Conservation (phyloP, 495 filamentous ascomycete genomes). For the Haplographium delicatum region DNA sequence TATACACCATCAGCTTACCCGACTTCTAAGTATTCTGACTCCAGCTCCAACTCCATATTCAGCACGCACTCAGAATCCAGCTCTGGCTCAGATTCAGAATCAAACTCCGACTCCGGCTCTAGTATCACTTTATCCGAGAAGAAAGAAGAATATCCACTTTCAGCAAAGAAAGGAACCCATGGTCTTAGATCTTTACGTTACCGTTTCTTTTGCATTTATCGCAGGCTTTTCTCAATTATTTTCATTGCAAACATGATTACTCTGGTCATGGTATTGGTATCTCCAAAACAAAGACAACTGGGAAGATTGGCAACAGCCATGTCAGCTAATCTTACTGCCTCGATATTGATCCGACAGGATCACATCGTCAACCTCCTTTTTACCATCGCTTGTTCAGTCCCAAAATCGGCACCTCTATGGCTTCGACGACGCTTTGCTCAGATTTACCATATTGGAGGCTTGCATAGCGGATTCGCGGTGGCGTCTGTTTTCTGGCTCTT, state of each 20-base stretch:
- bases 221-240: conserved; percentile 48
- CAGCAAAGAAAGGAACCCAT: conserved; percentile 22
- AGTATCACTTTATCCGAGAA: too few relatives aligned
- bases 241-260: conserved; percentile 47
- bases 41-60: too few relatives aligned
- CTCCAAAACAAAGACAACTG: conserved; percentile 19
- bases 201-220: conserved; percentile 34
- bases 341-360: conserved; percentile 53
- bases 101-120: too few relatives aligned
- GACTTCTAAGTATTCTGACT: too few relatives aligned
- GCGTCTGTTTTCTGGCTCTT: conserved; percentile 58
- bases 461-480: conserved; percentile 59
- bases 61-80: too few relatives aligned
- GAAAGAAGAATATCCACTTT: too few relatives aligned
- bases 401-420: conserved; percentile 46
- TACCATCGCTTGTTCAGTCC: conserved; percentile 42
- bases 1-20: too few relatives aligned
- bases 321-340: conserved; percentile 37
- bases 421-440: conserved; percentile 55
- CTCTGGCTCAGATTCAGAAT: too few relatives aligned
- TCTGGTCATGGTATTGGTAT: conserved; percentile 24
- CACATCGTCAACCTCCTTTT: conserved; percentile 60
- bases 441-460: conserved; percentile 61
- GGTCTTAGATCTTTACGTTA: conserved; percentile 23
- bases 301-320: conserved; percentile 34